A percentile compares a stretch with the other conserved stretches of the same genome.
These are phyloP conservation scores for Asterochloris erici DNA, from an alignment of 139 green algal species.

Conservation along the genomic window DNA sequence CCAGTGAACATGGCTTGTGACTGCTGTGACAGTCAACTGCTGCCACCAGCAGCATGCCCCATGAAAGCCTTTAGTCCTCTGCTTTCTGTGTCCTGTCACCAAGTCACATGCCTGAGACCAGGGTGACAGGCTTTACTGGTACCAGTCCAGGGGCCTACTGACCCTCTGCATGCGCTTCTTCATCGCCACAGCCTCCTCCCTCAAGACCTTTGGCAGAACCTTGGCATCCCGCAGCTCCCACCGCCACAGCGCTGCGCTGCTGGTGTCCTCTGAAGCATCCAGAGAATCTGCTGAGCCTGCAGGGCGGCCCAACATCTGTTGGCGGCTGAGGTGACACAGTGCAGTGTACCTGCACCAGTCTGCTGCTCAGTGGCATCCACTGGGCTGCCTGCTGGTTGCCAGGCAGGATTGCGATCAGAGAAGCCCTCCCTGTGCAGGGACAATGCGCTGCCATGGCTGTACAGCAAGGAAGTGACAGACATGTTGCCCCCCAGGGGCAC, in stretches of 20 bases:
- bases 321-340: neutral
- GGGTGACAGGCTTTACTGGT: neutral
- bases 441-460: neutral
- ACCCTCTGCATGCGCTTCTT: slow-evolving; percentile 41
- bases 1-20: neutral
- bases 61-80: neutral
- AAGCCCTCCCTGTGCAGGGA: neutral
- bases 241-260: slow-evolving; percentile 48
- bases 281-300: slow-evolving; percentile 12
- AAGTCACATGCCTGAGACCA: neutral
- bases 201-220: slow-evolving; percentile 35
- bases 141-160: neutral
- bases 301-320: neutral
- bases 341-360: neutral
- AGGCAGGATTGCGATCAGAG: neutral
- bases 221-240: slow-evolving; percentile 68
- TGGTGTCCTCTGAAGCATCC: slow-evolving; percentile 47
- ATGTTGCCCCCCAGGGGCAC: neutral
- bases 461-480: neutral
- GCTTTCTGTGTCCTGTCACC: neutral
- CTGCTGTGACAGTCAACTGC: neutral
- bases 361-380: neutral
- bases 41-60: neutral
- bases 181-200: slow-evolving; percentile 18
- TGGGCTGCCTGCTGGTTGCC: neutral